Conservation (phyloP, 2,329 filamentous ascomycete species). For the Davidsoniella neocaledoniae region DNA sequence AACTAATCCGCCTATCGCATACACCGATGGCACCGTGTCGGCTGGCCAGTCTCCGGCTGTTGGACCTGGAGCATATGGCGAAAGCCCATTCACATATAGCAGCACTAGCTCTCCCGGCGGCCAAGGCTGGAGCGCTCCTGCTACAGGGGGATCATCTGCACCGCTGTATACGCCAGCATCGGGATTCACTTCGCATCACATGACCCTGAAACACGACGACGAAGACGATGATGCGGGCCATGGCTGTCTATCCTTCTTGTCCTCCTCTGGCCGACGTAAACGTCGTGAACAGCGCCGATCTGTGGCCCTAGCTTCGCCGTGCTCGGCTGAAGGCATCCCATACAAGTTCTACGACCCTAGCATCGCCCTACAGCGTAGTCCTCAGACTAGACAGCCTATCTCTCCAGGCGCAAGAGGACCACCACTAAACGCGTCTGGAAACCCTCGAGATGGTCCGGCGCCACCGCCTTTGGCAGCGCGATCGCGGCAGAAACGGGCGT, state of each 20-base stretch:
- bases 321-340: constrained; percentile 6
- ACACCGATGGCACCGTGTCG: not conserved
- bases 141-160: too few species aligned
- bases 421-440: constrained; percentile 4
- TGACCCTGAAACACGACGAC: not conserved
- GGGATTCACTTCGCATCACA: not conserved
- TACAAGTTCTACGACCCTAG: constrained; percentile 9
- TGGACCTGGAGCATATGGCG: too few species aligned
- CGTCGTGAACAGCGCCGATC: constrained; percentile 13
- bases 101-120: too few species aligned
- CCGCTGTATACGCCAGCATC: too few species aligned
- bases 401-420: not conserved
- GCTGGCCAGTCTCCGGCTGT: too few species aligned
- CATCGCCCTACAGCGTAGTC: not conserved
- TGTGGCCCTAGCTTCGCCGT: constrained; percentile 5
- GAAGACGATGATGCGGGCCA: constrained; percentile 1
- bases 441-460: constrained; percentile 8
- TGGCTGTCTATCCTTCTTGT: not conserved
- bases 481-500: constrained; percentile 2
- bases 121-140: too few species aligned
- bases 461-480: not conserved
- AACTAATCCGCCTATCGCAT: not conserved
- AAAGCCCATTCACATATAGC: too few species aligned
- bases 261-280: not conserved
- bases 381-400: not conserved